A percentile compares a stretch with the other conserved stretches of the same genome.
Conservation (phyloP, 352 stramenopile genomes). For the Globisporangium splendens region DNA sequence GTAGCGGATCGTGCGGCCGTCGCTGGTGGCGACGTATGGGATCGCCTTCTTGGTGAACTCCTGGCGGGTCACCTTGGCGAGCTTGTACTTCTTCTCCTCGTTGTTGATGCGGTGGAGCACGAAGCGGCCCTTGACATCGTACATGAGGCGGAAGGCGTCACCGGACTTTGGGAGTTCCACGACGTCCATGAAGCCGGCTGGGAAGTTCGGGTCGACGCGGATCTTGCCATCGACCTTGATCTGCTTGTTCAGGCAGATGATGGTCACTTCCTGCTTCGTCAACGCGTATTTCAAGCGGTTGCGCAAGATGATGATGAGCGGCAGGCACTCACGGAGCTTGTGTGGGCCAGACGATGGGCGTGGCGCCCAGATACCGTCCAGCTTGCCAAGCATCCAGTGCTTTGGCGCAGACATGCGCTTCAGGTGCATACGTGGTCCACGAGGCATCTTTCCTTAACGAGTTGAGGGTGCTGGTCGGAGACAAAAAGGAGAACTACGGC, state of each 20-base stretch:
- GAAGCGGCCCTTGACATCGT: slow-evolving; percentile 99
- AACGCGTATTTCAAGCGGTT: slow-evolving; percentile 99
- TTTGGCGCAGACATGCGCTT: slow-evolving; percentile 86
- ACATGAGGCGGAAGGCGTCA: slow-evolving; percentile 97
- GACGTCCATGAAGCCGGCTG: slow-evolving; percentile 99
- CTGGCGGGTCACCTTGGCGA: slow-evolving; percentile 96
- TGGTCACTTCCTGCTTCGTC: slow-evolving; percentile 97
- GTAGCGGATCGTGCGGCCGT: slow-evolving; percentile 99
- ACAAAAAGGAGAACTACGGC: slow-evolving; percentile 59
- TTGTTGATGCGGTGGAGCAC: slow-evolving; percentile 95
- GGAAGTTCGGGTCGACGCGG: slow-evolving; percentile 97
- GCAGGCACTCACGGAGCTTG: slow-evolving; percentile 98
- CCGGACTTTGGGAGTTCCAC: slow-evolving; percentile 96
- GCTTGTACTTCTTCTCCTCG: slow-evolving; percentile 98
- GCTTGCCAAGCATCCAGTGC: slow-evolving; percentile 90
- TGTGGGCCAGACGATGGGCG: slow-evolving; percentile 95
- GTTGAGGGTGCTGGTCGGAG: slow-evolving; percentile 23
- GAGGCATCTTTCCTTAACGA: slow-evolving; percentile 52
- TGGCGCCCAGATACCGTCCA: slow-evolving; percentile 91
- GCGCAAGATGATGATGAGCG: slow-evolving; percentile 97
- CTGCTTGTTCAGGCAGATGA: slow-evolving; percentile 99
- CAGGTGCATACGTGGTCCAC: slow-evolving; percentile 84
- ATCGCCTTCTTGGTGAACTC: slow-evolving; percentile 97
- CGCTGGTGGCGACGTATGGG: slow-evolving; percentile 97
- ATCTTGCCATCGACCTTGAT: slow-evolving; percentile 98